Evolutionary conservation across 768 basidiomycete genomes (phyloP).

Genomic region (Tricholoma flavovirens): DNA sequence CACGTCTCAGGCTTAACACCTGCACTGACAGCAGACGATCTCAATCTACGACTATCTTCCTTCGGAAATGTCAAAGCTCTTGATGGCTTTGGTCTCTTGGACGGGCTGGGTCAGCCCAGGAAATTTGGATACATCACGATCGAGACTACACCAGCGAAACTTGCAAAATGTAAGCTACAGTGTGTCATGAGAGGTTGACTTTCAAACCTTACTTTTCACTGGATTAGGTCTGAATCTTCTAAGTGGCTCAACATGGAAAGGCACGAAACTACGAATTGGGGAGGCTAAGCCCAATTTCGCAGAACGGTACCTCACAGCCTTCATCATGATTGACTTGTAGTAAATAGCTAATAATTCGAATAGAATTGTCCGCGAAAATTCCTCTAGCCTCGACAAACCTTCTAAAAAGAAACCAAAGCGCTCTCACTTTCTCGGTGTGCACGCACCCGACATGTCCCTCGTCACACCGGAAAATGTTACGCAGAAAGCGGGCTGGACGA

Average conservation of each 20-base stretch:
- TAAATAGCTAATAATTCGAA: no score
- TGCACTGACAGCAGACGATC: slow-evolving; percentile 49
- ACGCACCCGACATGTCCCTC: slow-evolving; percentile 60
- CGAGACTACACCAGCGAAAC: slow-evolving; percentile 50
- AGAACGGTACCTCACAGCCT: slow-evolving; percentile 43
- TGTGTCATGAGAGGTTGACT: background rate
- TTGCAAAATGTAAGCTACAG: slow-evolving; percentile 55
- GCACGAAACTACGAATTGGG: slow-evolving; percentile 75
- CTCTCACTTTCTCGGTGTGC: slow-evolving; percentile 23
- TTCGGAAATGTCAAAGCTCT: slow-evolving; percentile 67
- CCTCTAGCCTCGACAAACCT: slow-evolving; percentile 22
- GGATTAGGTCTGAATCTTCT: slow-evolving; percentile 62
- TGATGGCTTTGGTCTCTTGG: slow-evolving; percentile 61
- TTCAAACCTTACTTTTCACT: background rate
- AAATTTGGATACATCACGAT: slow-evolving; percentile 74
- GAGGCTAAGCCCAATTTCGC: slow-evolving; percentile 76
- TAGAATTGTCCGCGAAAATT: slow-evolving; percentile 33
- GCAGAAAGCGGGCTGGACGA: slow-evolving; percentile 57
- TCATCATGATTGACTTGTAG: background rate
- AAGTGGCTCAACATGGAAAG: slow-evolving; percentile 84
- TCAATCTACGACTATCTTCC: slow-evolving; percentile 49
- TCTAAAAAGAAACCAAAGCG: slow-evolving; percentile 41
- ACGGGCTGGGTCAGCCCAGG: slow-evolving; percentile 60
- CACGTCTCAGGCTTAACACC: slow-evolving; percentile 76
- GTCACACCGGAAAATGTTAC: slow-evolving; percentile 53